These are phyloP conservation scores for Neurospora pannonica DNA, from an alignment of 495 filamentous ascomycete species.

Conservation along the genomic window DNA sequence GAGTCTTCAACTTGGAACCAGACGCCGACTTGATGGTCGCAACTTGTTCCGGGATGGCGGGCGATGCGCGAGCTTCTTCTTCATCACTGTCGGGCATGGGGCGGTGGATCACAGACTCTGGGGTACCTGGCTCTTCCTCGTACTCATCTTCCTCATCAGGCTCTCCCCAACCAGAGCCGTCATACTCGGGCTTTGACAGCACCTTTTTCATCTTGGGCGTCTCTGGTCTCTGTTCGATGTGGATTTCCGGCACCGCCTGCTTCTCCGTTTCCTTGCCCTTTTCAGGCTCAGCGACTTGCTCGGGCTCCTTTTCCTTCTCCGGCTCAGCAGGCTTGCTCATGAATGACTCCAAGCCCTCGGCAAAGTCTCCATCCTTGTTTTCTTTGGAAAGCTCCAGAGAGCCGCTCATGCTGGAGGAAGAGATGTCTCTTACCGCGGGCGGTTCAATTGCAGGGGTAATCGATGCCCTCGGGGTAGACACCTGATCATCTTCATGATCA, in stretches of 20 bases:
- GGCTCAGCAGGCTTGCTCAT: constrained; percentile 28
- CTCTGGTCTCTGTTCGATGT: neutral
- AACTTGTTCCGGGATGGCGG: constrained; percentile 66
- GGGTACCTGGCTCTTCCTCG: constrained; percentile 63
- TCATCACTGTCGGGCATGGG: constrained; percentile 44
- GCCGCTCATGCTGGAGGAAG: constrained; percentile 5
- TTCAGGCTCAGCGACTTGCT: constrained; percentile 20
- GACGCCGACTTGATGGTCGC: constrained; percentile 83
- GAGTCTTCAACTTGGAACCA: constrained; percentile 79
- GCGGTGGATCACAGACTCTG: constrained; percentile 89
- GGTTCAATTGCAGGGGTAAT: constrained; percentile 17
- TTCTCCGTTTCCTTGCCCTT: constrained; percentile 36
- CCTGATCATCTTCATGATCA: constrained; percentile 16
- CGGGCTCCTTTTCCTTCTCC: constrained; percentile 8
- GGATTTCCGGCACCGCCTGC: constrained; percentile 16
- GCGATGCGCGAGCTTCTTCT: constrained; percentile 39
- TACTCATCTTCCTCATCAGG: constrained; percentile 40
- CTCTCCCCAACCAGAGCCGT: constrained; percentile 46
- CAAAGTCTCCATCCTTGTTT: constrained; percentile 25
- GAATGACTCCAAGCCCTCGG: constrained; percentile 32
- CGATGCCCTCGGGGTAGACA: constrained; percentile 37
- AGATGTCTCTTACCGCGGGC: neutral
- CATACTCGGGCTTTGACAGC: constrained; percentile 44
- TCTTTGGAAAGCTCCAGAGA: constrained; percentile 4
- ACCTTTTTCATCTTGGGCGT: constrained; percentile 21